Evolutionary conservation across 2,329 filamentous ascomycete genomes (phyloP), one percentile per base, ranked within the genome.

Genomic region (Pseudomassariella vexata): DNA sequence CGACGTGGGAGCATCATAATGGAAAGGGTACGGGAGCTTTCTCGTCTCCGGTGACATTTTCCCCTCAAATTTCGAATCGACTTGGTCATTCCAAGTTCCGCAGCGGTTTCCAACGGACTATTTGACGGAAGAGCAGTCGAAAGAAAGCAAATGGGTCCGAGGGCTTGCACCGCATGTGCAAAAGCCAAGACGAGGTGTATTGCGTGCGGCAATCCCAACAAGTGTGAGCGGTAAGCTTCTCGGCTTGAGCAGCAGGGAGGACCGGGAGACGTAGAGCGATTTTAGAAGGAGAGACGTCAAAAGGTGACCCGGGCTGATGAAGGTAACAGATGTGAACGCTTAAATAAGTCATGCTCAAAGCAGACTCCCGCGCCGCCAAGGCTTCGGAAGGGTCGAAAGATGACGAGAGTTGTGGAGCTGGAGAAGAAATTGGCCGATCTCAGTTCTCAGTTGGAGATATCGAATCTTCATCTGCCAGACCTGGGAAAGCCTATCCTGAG

Each of bases 181-280:
- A 38, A 34, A 29, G 36, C 36, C 11, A 38, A 38, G 19, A 27
- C 31, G 6, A 24, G 36, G 31, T 38, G 36, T 24, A 29, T 38
- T 5, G 27, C 31, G 6, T 34, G 26, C 5, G 19, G 14, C 9
- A 34, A 31, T 12, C 19, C 36, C n/a, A 8, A 19, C 6, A 38
- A 34, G 6, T 38, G 36, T 11, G 36, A 38, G 24, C 34, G 36
- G 36, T 34, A 22, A 27, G 35, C 12, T 16, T 9, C 21, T n/a
- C 8, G n/a, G 21, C 21, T 23, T 23, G 8, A 23, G 8, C 21
- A n/a, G 21, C n/a, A n/a, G 21, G 21, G n/a, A 8, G 21, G 21
- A 23, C n/a, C 8, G 21, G n/a, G 8, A n/a, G 21, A 8, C 21
- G 21, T 23, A 8, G 8, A n/a, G 8, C n/a, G 21, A n/a, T n/a